A percentile compares a stretch with the other conserved stretches of the same genome.
These are phyloP conservation scores for Aureobasidium zeae DNA, from an alignment of 2,329 filamentous ascomycete species.

Conservation along the genomic window DNA sequence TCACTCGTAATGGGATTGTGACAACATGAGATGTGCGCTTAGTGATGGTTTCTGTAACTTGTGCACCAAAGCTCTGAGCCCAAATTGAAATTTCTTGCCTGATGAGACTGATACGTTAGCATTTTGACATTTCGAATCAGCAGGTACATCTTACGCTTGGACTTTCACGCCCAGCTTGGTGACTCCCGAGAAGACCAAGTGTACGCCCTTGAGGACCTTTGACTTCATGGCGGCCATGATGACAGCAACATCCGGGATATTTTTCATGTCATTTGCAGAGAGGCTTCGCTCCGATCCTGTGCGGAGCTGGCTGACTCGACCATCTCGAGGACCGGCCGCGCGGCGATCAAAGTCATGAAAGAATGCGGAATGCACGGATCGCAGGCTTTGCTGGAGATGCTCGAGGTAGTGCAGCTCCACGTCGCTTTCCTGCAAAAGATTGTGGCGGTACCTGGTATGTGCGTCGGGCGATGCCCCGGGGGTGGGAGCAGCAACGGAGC, in stretches of 20 bases:
- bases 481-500: constrained; percentile 37
- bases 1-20: constrained; percentile 61
- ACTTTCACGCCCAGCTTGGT: constrained; percentile 74
- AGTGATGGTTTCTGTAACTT: constrained; percentile 50
- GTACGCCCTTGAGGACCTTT: constrained; percentile 62
- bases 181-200: constrained; percentile 82
- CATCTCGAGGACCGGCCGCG: constrained; percentile 33
- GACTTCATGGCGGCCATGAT: constrained; percentile 78
- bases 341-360: constrained; percentile 69
- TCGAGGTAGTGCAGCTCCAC: constrained; percentile 70
- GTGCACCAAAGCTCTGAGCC: constrained; percentile 76
- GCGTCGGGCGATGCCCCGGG: constrained; percentile 27
- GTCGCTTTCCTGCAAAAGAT: constrained; percentile 81
- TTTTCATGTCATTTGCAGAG: constrained; percentile 39
- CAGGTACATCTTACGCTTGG: constrained; percentile 44
- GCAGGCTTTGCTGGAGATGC: constrained; percentile 65
- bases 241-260: constrained; percentile 74
- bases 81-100: constrained; percentile 78
- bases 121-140: background rate
- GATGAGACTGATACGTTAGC: constrained; percentile 29
- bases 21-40: constrained; percentile 59
- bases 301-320: constrained; percentile 42
- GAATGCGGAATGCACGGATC: constrained; percentile 66
- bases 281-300: constrained; percentile 44
- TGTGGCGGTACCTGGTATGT: constrained; percentile 50